Percentiles rank a stretch among this genome's conserved stretches.
phyloP scores from a whole-genome alignment of 2,329 filamentous ascomycete genomes.

The Fusarium fujikuroi region DNA sequence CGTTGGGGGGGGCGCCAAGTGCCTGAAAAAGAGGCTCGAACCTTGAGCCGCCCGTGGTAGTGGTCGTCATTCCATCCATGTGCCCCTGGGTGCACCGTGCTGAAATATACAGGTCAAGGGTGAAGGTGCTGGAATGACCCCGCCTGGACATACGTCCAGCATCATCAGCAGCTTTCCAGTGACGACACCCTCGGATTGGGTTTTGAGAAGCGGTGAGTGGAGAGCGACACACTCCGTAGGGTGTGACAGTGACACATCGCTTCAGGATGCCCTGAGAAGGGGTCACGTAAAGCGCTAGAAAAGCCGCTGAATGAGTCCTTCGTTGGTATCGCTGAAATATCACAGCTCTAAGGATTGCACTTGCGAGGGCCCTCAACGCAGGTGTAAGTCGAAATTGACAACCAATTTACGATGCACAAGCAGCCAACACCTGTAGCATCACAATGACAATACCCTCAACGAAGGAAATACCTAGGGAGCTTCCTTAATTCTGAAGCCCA shows the following conservation, averaged over 20 bases:
- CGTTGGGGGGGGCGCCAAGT: conserved; percentile 26
- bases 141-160: conserved; percentile 33
- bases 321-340: conserved; percentile 45
- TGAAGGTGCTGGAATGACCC: conserved; percentile 46
- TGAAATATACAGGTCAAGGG: conserved; percentile 45
- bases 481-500: not conserved
- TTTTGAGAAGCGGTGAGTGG: conserved; percentile 32
- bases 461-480: conserved; percentile 6
- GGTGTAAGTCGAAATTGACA: conserved; percentile 17
- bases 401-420: conserved; percentile 29
- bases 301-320: conserved; percentile 35
- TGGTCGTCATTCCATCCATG: conserved; percentile 34
- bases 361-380: conserved; percentile 19
- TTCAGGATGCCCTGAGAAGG: conserved; percentile 39
- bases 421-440: conserved; percentile 11
- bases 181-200: conserved; percentile 39
- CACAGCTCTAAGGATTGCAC: conserved; percentile 25
- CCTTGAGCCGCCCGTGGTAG: conserved; percentile 16
- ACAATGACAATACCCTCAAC: conserved; percentile 1
- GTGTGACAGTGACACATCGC: conserved; percentile 43
- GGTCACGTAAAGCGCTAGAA: conserved; percentile 39
- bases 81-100: conserved; percentile 37
- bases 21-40: conserved; percentile 33
- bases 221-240: conserved; percentile 28
- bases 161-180: conserved; percentile 19